These are phyloP conservation scores for Fusarium newnesense DNA, from an alignment of 2,329 filamentous ascomycete species.

Conservation along the genomic window DNA sequence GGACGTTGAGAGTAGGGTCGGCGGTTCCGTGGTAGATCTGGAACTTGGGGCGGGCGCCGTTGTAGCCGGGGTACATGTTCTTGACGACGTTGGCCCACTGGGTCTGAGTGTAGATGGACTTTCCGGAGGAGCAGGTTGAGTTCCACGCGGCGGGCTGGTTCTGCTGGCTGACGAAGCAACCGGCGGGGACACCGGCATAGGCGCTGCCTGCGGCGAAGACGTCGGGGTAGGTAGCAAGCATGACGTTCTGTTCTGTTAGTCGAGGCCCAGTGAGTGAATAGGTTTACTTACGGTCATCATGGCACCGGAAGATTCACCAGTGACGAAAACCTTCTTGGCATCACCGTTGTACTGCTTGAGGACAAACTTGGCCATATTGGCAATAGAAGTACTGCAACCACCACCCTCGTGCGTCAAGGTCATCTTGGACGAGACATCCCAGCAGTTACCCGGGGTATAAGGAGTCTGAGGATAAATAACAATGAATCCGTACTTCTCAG, in stretches of 20 bases:
- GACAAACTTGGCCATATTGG: constrained; percentile 20
- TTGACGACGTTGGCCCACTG: constrained; percentile 22
- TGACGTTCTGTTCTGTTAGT: constrained; percentile 8
- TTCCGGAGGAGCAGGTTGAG: constrained; percentile 11
- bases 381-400: constrained; percentile 5
- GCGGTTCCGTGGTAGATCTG: constrained; percentile 14
- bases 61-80: constrained; percentile 25
- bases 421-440: constrained; percentile 22
- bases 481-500: constrained; percentile 20
- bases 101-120: not conserved
- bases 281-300: constrained; percentile 16
- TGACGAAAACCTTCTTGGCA: constrained; percentile 14
- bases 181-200: constrained; percentile 14
- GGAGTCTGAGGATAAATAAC: constrained; percentile 20
- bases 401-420: constrained; percentile 11
- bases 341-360: constrained; percentile 15
- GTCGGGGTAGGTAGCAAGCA: constrained; percentile 9
- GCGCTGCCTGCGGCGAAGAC: constrained; percentile 11
- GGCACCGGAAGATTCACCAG: constrained; percentile 18
- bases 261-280: fast-evolving
- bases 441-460: constrained; percentile 10
- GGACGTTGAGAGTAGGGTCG: constrained; percentile 9
- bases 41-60: constrained; percentile 7
- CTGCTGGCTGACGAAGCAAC: constrained; percentile 6
- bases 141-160: constrained; percentile 15